These are phyloP conservation scores for Alternaria postmessia DNA, from an alignment of 2,329 filamentous ascomycete species.

Conservation along the genomic window DNA sequence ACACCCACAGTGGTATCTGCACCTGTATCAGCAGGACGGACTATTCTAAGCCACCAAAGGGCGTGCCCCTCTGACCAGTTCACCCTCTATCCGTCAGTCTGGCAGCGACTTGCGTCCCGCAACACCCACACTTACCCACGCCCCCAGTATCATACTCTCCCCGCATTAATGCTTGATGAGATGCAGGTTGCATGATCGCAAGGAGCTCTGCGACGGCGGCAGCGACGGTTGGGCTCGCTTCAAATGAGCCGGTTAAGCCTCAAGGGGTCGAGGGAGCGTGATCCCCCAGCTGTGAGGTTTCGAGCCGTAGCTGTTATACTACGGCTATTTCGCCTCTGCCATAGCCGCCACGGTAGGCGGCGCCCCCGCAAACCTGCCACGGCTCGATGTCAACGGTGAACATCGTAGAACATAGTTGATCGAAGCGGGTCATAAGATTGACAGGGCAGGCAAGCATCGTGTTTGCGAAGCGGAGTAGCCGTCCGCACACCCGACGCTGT, in stretches of 20 bases:
- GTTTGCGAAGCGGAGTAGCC: conserved; percentile 11
- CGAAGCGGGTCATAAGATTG: conserved; percentile 15
- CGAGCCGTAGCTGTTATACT: conserved; percentile 13
- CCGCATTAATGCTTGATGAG: conserved; percentile 23
- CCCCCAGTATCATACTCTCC: conserved; percentile 19
- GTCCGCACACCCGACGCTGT: conserved; percentile 24
- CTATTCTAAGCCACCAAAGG: conserved; percentile 6
- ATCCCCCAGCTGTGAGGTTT: conserved; percentile 22
- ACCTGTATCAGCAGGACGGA: conserved; percentile 13
- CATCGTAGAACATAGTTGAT: conserved; percentile 12
- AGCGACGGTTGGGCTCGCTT: conserved; percentile 17
- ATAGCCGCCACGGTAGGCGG: conserved; percentile 23
- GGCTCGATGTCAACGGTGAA: conserved; percentile 21
- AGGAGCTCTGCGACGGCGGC: conserved; percentile 19
- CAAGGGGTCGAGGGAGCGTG: conserved; percentile 11
- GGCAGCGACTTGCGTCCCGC: conserved; percentile 12
- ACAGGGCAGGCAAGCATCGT: conserved; percentile 12
- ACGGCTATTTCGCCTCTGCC: conserved; percentile 16
- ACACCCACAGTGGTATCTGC: conserved; percentile 11
- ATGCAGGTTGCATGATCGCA: conserved; percentile 28
- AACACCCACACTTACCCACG: conserved; percentile 11
- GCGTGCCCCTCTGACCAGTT: not conserved
- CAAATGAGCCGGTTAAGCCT: conserved; percentile 12
- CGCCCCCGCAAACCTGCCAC: conserved; percentile 8
- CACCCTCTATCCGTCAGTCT: conserved; percentile 1